Conservation (phyloP, 345 rosid genomes). For the Eucalyptus cloeziana region DNA sequence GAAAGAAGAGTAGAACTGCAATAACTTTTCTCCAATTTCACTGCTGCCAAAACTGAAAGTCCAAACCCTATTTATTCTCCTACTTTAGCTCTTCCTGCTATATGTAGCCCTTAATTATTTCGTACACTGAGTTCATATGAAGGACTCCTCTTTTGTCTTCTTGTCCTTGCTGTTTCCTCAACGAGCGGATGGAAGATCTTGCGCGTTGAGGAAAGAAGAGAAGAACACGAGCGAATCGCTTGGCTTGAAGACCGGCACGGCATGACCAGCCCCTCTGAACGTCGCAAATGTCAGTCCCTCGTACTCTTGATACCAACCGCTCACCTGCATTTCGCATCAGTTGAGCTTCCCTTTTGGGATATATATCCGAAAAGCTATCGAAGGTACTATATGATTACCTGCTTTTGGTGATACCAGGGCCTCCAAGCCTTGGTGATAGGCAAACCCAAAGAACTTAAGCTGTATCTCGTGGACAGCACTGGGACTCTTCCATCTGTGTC, state of each 20-base stretch:
- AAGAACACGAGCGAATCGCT: conserved; percentile 58
- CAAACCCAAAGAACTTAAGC: conserved; percentile 44
- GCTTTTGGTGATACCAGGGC: conserved; percentile 81
- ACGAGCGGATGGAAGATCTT: conserved; percentile 18
- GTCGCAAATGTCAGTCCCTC: conserved; percentile 81
- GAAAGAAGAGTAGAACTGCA: background rate
- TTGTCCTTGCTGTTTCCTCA: background rate
- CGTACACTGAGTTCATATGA: background rate
- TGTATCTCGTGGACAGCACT: conserved; percentile 74
- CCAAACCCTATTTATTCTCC: background rate
- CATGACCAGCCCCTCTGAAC: conserved; percentile 98
- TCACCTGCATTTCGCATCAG: conserved; percentile 28
- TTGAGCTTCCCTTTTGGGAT: background rate
- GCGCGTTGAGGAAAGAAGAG: conserved; percentile 53
- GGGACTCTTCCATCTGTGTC: conserved; percentile 99
- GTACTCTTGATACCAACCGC: conserved; percentile 93
- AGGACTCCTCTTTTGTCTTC: background rate
- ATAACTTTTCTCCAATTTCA: background rate
- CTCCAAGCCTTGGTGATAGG: conserved; percentile 66
- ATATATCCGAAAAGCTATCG: background rate
- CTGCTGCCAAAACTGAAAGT: background rate
- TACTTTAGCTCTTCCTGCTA: background rate
- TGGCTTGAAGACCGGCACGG: conserved; percentile 81
- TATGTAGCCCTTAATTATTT: background rate
- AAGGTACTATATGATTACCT: conserved; percentile 19